Conservation (phyloP, 78 protist genomes). For the Dictyostelium brefeldianum region DNA sequence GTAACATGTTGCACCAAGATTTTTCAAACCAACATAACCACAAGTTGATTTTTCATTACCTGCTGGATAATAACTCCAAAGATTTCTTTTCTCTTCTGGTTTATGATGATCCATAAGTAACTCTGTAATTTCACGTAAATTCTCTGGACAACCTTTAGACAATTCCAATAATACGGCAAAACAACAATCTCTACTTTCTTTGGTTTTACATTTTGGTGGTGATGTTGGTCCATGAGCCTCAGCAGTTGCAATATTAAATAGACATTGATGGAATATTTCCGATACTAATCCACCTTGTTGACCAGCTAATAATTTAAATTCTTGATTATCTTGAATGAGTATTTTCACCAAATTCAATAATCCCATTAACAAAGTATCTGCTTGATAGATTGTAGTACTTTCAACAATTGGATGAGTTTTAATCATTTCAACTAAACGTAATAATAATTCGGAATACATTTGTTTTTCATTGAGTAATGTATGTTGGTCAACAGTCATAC, state of each 20-base stretch:
- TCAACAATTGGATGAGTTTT: slow-evolving; percentile 79
- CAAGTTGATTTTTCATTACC: slow-evolving; percentile 80
- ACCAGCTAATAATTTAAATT: slow-evolving; percentile 50
- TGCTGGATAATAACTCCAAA: slow-evolving; percentile 80
- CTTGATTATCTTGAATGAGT: slow-evolving; percentile 15
- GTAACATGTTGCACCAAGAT: slow-evolving; percentile 95
- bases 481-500: neutral
- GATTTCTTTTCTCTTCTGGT: slow-evolving; percentile 48
- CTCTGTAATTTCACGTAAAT: neutral
- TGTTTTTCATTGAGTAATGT: neutral
- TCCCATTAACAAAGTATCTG: slow-evolving; percentile 63
- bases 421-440: slow-evolving; percentile 27
- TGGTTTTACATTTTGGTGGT: slow-evolving; percentile 85
- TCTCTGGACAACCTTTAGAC: slow-evolving; percentile 28
- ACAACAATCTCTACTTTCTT: slow-evolving; percentile 54
- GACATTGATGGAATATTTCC: slow-evolving; percentile 59
- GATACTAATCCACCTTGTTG: slow-evolving; percentile 43
- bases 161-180: slow-evolving; percentile 75
- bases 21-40: slow-evolving; percentile 92
- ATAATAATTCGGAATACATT: neutral
- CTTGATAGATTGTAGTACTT: slow-evolving; percentile 6
- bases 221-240: slow-evolving; percentile 81
- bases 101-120: slow-evolving; percentile 41
- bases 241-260: slow-evolving; percentile 83
- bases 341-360: slow-evolving; percentile 39